phyloP scores from a whole-genome alignment of 2,329 filamentous ascomycete species.

The Colletotrichum viniferum region DNA sequence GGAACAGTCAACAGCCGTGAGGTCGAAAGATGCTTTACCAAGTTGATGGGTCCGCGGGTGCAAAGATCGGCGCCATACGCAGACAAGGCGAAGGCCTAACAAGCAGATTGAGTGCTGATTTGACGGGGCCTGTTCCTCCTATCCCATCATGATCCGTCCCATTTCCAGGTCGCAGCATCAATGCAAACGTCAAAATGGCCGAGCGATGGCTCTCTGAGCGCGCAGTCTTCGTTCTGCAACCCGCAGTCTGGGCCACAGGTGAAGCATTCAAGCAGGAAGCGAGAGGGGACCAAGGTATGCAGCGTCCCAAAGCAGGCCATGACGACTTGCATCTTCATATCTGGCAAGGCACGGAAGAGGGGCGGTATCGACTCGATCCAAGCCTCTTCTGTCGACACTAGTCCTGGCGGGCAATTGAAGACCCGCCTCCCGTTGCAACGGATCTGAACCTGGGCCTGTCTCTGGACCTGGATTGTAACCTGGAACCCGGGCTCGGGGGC shows the following conservation, averaged over 20 bases:
- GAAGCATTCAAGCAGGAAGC: background rate
- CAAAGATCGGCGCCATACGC: background rate
- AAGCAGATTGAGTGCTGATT: background rate
- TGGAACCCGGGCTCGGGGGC: conserved; percentile 11
- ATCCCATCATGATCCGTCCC: background rate
- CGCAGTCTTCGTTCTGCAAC: background rate
- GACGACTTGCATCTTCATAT: conserved; percentile 9
- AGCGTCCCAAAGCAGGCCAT: background rate
- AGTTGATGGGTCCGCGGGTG: background rate
- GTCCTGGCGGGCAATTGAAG: conserved; percentile 11
- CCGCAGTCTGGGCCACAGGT: background rate
- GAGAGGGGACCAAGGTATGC: background rate
- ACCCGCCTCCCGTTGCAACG: conserved; percentile 11
- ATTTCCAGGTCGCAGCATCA: background rate
- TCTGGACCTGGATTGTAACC: conserved; percentile 9
- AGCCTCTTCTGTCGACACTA: conserved; percentile 11
- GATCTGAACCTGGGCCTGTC: background rate
- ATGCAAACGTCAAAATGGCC: background rate
- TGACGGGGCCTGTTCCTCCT: background rate
- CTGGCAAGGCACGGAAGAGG: background rate
- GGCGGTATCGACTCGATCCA: background rate
- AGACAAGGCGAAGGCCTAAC: background rate
- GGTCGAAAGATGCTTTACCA: conserved; percentile 13
- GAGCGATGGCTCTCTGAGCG: background rate
- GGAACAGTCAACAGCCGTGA: background rate